Evolutionary conservation across 371 early-diverging fungal species (phyloP), one percentile per base, ranked within the genome.

Genomic region (Circinella umbellata): DNA sequence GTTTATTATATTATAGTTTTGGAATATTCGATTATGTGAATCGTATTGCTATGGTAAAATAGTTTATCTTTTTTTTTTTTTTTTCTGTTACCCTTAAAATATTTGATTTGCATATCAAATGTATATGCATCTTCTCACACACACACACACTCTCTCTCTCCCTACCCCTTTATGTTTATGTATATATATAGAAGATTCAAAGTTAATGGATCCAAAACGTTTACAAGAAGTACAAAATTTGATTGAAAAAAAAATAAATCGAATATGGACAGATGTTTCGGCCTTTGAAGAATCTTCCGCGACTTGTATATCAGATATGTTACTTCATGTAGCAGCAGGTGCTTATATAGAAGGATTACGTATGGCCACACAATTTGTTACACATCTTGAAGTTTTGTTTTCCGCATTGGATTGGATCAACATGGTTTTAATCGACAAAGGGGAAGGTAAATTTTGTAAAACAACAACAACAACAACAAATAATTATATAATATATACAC

Each of bases 211-310:
- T 42, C 46, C 61, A 9, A 34, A 51, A 36, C 78, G 82, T 10
- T 76, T 89, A 27, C 77, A 81, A 61, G 70, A 77, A 18, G 74
- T 76, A 14, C 92, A 87, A 66, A 55, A 5, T 5, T 63, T 61
- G 9, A 85, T 87, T 66, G 93, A 95, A 61, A 89, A 94, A 61
- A 92, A 93, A 76, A 93, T 93, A 7, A 91, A 87, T 48, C 89
- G 92, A 53, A 95, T 99, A 66, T 93, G 97, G 90, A 90, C 93
- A 4, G 94, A 96, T 15, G 80, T 98, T 34, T 94, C 95, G 6
- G 92, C 92, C 3, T 99, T 96, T 80, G 98, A 98, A 79, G 98
- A 98, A 70, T 95, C 97, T 4, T 92, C 97, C 0, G 97, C 98
- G 4, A 94, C 95, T 14, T 96, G 96, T 79, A 98, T 99, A 47